Conservation (phyloP, 1,284 basidiomycete genomes). For the Leccinum laetum region DNA sequence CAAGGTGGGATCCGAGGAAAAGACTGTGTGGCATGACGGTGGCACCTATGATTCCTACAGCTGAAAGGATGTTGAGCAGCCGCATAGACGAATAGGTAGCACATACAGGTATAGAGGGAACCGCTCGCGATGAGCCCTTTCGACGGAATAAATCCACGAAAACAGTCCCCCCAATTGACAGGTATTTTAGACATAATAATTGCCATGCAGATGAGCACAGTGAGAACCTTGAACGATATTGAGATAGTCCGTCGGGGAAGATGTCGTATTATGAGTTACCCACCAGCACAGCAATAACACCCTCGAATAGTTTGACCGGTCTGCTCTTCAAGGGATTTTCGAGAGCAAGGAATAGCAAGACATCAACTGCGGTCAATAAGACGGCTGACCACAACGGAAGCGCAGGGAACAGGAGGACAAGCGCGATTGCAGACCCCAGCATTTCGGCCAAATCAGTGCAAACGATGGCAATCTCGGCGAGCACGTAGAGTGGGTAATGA, state of each 20-base stretch:
- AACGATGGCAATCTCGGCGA: slow-evolving; percentile 70
- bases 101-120: slow-evolving; percentile 78
- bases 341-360: slow-evolving; percentile 60
- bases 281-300: slow-evolving; percentile 62
- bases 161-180: slow-evolving; percentile 79
- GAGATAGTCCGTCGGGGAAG: background rate
- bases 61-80: slow-evolving; percentile 38
- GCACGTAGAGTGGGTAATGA: slow-evolving; percentile 53
- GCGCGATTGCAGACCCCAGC: slow-evolving; percentile 74
- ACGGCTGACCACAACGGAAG: slow-evolving; percentile 71
- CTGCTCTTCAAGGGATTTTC: slow-evolving; percentile 43
- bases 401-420: slow-evolving; percentile 69
- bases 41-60: slow-evolving; percentile 82
- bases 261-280: slow-evolving; percentile 14
- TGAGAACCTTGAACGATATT: slow-evolving; percentile 56
- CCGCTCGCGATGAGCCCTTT: slow-evolving; percentile 60
- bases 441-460: slow-evolving; percentile 62
- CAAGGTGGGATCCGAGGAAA: slow-evolving; percentile 86
- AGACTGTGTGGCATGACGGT: slow-evolving; percentile 93
- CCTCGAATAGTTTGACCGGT: slow-evolving; percentile 61
- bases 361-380: slow-evolving; percentile 70
- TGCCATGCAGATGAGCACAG: slow-evolving; percentile 82
- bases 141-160: slow-evolving; percentile 86
- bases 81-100: background rate
- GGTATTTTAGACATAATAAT: slow-evolving; percentile 76